Evolutionary conservation across 257 asterid genomes (phyloP).

Genomic region (Solanum appendiculatum): DNA sequence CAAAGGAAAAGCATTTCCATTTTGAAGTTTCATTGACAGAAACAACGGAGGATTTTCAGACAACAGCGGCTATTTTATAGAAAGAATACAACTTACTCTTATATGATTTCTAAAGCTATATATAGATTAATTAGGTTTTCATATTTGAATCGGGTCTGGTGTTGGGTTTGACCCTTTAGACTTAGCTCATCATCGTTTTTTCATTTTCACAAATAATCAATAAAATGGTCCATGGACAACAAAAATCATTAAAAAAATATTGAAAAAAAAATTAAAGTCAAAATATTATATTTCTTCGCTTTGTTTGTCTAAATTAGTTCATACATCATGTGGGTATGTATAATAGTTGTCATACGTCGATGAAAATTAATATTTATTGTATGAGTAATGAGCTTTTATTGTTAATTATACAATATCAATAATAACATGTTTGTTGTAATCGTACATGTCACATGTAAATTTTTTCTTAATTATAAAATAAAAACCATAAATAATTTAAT

Average conservation of each 20-base stretch:
- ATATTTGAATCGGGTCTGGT: not conserved
- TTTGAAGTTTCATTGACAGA: too few species aligned
- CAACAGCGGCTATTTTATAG: too few species aligned
- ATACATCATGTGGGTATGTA: not conserved
- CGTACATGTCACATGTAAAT: too few species aligned
- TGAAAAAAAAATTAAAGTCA: not conserved
- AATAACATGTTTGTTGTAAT: not conserved
- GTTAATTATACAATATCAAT: not conserved
- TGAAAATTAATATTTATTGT: not conserved
- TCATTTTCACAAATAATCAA: not conserved
- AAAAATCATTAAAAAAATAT: too few species aligned
- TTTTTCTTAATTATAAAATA: not conserved
- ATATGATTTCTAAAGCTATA: not conserved
- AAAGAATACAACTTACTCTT: not conserved
- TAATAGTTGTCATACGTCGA: not conserved
- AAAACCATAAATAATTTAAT: not conserved
- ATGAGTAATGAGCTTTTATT: not conserved
- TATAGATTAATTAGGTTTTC: not conserved
- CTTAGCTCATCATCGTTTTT: too few species aligned
- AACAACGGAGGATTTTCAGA: too few species aligned
- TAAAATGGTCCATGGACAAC: not conserved
- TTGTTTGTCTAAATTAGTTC: too few species aligned
- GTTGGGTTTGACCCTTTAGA: not conserved
- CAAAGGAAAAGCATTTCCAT: too few species aligned
- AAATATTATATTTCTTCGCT: too few species aligned